A percentile compares a stretch with the other conserved stretches of the same genome.
These are phyloP conservation scores for Pseudoscleropodium purum DNA, from an alignment of 225 moss, liverwort and hornwort species.

Conservation along the genomic window DNA sequence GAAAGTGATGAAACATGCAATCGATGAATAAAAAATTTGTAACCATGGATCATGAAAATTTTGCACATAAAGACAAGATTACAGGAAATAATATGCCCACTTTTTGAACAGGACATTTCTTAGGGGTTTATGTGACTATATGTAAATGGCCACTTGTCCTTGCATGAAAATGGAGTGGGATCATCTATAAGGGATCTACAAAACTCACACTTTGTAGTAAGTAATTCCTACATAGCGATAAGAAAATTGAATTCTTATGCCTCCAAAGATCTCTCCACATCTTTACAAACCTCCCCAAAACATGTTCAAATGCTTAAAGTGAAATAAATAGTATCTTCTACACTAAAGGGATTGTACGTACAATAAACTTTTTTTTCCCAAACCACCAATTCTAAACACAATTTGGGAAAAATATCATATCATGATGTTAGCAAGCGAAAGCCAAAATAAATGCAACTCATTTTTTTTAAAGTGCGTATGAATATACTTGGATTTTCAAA, in stretches of 20 bases:
- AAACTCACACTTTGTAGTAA: not conserved
- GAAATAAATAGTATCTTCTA: not conserved
- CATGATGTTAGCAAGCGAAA: not conserved
- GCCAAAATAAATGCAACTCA: not conserved
- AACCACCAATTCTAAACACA: not conserved
- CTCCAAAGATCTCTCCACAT: too few species aligned
- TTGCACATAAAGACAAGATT: too few species aligned
- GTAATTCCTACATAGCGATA: too few species aligned
- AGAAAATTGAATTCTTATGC: too few species aligned
- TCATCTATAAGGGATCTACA: not conserved
- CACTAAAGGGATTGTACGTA: rapidly evolving
- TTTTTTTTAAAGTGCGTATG: not conserved
- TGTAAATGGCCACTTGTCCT: not conserved
- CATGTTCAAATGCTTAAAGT: not conserved
- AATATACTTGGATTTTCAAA: not conserved
- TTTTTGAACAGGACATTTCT: too few species aligned
- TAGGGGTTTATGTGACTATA: too few species aligned
- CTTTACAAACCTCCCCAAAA: too few species aligned
- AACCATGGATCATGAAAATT: too few species aligned
- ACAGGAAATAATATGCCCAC: too few species aligned
- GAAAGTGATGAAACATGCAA: too few species aligned
- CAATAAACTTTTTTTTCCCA: not conserved
- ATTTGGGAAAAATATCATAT: too few species aligned
- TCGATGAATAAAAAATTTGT: too few species aligned
- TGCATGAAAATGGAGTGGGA: not conserved